Evolutionary conservation across 345 rosid species (phyloP), one percentile per base, ranked within the genome.

Genomic region (Moringa oleifera): DNA sequence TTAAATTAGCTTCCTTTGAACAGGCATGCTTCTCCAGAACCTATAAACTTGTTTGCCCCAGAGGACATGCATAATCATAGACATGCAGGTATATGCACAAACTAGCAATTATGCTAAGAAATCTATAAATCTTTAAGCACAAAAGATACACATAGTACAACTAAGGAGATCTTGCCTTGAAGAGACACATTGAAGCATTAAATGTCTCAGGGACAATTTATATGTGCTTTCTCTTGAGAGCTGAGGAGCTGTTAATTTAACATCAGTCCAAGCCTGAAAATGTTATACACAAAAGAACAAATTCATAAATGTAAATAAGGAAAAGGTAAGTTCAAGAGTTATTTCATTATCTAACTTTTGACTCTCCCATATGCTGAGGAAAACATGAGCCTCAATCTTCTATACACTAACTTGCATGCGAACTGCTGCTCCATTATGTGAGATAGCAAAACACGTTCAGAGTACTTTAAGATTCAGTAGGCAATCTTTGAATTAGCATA

Each of bases 161-260:
- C n/a, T 10, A 53, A 53, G 24, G n/a, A 70, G 67, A 70, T 55
- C 84, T 81, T 74, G 64, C 99, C 95, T 91, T 46, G 83, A 77
- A 64, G 93, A 85, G 46, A 75, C 80, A 51, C 71, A 59, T 61
- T 85, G 91, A 63, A 94, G 87, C 36, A 73, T 79, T 58, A 80
- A 77, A 65, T 80, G 67, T 61, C 84, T 87, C 62, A 85, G 67
- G 13, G 95, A 85, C 73, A 94, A 53, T 74, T 91, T 91, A 63
- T 81, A 94, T 67, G 53, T 75, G 87, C 83, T 85, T 79, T 91
- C 91, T 77, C 99, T 81, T 68, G 80, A 75, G 59, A 94, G 90
- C 71, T 94, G 97, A 50, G 99, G 97, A 46, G 99, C 91, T 20
- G 90, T 82, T 72, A 93, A 72, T 70, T 88, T 93, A 65, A 88